These are phyloP conservation scores for Paecilomyces dactylethromorphus DNA, from an alignment of 2,329 filamentous ascomycete species.

Conservation along the genomic window DNA sequence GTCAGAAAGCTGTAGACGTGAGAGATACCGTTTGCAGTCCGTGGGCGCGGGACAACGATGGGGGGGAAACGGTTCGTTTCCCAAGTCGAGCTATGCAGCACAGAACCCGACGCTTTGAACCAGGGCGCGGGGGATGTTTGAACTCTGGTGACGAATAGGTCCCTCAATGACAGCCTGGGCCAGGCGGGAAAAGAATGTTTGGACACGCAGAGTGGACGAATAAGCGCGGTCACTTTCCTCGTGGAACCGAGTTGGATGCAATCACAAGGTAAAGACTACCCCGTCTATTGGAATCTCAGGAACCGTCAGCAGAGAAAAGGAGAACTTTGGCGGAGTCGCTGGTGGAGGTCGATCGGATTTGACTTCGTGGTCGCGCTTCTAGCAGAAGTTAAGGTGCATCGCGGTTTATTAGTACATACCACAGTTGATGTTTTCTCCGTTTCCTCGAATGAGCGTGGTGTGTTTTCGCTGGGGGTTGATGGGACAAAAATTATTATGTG, in stretches of 20 bases:
- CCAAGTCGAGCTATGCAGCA: not conserved
- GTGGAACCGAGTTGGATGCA: not conserved
- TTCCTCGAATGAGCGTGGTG: not conserved
- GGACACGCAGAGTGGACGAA: not conserved
- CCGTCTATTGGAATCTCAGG: not conserved
- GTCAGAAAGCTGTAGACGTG: not conserved
- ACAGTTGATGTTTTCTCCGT: not conserved
- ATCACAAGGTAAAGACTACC: not conserved
- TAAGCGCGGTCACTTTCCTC: not conserved
- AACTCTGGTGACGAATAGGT: not conserved
- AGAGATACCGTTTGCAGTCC: not conserved
- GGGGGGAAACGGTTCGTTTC: not conserved
- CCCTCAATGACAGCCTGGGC: not conserved
- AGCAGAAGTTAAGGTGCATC: not conserved
- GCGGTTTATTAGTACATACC: not conserved
- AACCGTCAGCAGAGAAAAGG: not conserved
- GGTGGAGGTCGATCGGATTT: not conserved
- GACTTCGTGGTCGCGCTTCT: not conserved
- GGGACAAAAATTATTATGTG: not conserved
- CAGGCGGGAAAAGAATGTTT: not conserved
- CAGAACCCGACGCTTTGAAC: not conserved
- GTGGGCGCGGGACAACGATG: not conserved
- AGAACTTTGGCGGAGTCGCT: not conserved
- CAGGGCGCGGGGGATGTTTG: not conserved
- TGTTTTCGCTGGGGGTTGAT: not conserved